Base-by-base conservation (phyloP, 169 alveolate species). In the Eimeria sp. region DNA sequence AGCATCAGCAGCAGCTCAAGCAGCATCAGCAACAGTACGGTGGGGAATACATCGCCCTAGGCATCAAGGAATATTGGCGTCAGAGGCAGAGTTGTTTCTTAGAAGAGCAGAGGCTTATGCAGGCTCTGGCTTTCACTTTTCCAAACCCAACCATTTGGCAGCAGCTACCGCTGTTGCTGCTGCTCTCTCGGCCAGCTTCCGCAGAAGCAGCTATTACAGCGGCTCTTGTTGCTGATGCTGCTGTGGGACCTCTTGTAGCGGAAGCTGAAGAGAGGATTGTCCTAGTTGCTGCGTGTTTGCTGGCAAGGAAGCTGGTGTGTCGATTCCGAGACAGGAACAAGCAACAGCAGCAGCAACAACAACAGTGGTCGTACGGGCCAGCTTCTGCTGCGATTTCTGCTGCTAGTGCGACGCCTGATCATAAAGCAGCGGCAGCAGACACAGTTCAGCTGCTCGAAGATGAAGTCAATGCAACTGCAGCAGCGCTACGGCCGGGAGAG, bases 21-120 rank as follows among this genome's bases (percentile, higher is more conserved):
- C 76, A 83, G 34, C 72, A 83, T 27, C 91, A 83, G 57, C 91
- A 83, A 76, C 76, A 51, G 51, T 43, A 13, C 34, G 57, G 51
- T 0, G 76, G 40, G 65, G 96, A 86, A 45, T 92, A 92, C 58
- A 87, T 54, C 25, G 83, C 96, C 4, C 45, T 92, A 67, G 96
- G 96, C 16, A 92, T 92, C 40, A 86, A 67, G 34, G 96, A 92
- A 16, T 92, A 92, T 65, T 92, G 96, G 96, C 45, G 72, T 49
- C 70, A 76, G 34, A 76, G 96, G 10, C 96, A 92, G 30, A 86
- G 58, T 57, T 92, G 96, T 30, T 72, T 92, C 45, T 51, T 76
- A 14, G 96, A 92, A 45, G 96, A 92, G 72, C 92, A 92, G 75
- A 76, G 96, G 51, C 86, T 92, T 49, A 58, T 76, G 72, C 96